Conservation (phyloP, 2,329 filamentous ascomycete genomes). For the Cordyceps militaris region DNA sequence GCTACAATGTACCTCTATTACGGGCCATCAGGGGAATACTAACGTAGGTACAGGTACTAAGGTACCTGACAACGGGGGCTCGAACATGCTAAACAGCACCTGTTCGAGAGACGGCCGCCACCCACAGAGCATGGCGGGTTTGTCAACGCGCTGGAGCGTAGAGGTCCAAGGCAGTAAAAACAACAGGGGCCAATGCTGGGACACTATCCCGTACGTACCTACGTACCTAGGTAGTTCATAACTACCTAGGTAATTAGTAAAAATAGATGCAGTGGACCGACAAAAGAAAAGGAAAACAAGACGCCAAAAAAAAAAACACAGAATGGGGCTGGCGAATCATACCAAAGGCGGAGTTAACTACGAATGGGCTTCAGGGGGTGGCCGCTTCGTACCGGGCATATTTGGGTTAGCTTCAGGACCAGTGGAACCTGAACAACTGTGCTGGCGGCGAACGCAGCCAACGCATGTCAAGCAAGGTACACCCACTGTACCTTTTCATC, state of each 20-base stretch:
- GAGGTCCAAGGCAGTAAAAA: background rate
- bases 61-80: background rate
- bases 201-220: too few species aligned
- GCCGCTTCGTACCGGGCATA: background rate
- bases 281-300: background rate
- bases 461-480: too few species aligned
- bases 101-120: too few species aligned
- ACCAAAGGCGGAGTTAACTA: constrained; percentile 12
- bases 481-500: too few species aligned
- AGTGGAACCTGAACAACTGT: too few species aligned
- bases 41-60: background rate
- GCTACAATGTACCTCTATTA: too few species aligned
- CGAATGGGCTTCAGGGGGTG: background rate
- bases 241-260: background rate
- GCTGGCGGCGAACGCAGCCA: too few species aligned
- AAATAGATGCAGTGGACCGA: background rate
- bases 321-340: constrained; percentile 9
- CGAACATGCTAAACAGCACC: background rate
- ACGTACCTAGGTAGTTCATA: too few species aligned
- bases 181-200: background rate
- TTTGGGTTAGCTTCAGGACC: constrained; percentile 2
- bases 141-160: background rate
- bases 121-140: background rate
- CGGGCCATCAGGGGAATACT: too few species aligned
- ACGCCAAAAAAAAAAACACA: background rate